Base-by-base conservation (phyloP, 306 rosid genomes). In the Cicer cuneatum region DNA sequence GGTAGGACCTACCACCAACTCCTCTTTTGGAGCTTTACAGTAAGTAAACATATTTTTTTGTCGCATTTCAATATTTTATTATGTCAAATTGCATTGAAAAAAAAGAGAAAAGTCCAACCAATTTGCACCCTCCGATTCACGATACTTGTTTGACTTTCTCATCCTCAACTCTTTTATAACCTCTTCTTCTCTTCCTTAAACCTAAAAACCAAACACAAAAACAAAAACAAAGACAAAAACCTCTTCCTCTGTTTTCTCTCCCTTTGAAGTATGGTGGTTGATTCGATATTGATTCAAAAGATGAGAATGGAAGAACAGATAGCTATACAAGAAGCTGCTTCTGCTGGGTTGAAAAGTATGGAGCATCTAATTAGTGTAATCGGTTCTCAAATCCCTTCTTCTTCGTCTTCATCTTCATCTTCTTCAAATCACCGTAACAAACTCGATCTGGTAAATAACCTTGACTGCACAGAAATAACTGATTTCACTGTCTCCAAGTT, bases 401-500 rank as follows among this genome's bases (percentile, higher is more conserved):
- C 81, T 54, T 29, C 71, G 13, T 9, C 79, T 39, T 14, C 76
- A 6, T 2, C 82, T 3, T 10, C 52, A 3, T 79, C 83, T 2
- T 73, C 79, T 12, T 7, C 66, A 1, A 0, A 69, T 18, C 52
- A 53, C 29, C 43, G 9, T 2, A 62, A 54, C 62, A 21, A 7
- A 3, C 62, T 58, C 3, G 48, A 60, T 10, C 85, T 51, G 1
- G 21, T 49, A 1, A 60, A 46, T 40, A 72, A 77, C 3, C 87
- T 77, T 47, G 89, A 90, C 45, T 90, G 85, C 78, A 16, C 90
- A 0, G 83, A 88, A 40, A 72, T 87, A 82, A 80, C 97, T 61
- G 92, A 93, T 63, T 78, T 90, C 86, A 93, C 98, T 11, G 96
- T 93, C 15, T 73, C 92, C 0, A 88, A 91, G 78, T 93, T 93